Percentiles rank a stretch among this genome's conserved stretches.
phyloP scores from a whole-genome alignment of 2,329 filamentous ascomycete species.

The Thermothelomyces thermophilus region DNA sequence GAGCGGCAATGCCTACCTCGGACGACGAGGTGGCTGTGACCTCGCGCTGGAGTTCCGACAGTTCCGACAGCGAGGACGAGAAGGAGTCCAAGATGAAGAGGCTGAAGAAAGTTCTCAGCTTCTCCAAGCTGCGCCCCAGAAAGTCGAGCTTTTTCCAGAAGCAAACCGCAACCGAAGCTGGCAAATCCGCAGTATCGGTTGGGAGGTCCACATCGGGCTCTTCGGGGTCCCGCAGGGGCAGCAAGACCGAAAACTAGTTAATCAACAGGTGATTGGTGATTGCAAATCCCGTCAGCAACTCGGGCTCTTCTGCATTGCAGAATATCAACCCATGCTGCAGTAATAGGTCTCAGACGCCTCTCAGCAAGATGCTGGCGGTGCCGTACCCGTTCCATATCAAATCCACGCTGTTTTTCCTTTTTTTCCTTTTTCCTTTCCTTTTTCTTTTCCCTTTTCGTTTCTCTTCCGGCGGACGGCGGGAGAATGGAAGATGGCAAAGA shows the following conservation, averaged over 20 bases:
- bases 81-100: neutral
- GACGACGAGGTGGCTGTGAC: neutral
- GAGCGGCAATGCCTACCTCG: neutral
- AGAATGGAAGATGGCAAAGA: no score
- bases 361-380: neutral
- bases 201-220: neutral
- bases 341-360: neutral
- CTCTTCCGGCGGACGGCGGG: no score
- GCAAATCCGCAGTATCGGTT: neutral
- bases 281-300: no score
- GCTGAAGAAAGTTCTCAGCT: conserved; percentile 11
- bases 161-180: neutral
- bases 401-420: no score
- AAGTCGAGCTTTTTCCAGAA: conserved; percentile 1
- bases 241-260: neutral
- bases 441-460: no score
- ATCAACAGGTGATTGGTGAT: no score
- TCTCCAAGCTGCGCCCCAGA: conserved; percentile 7
- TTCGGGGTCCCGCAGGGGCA: neutral
- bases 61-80: conserved; percentile 9
- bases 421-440: no score
- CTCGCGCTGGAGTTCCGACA: conserved; percentile 17
- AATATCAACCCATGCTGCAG: no score
- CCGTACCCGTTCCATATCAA: no score
- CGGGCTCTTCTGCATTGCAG: no score